Conservation (phyloP, 2,329 filamentous ascomycete species). For the Calonectria montana region DNA sequence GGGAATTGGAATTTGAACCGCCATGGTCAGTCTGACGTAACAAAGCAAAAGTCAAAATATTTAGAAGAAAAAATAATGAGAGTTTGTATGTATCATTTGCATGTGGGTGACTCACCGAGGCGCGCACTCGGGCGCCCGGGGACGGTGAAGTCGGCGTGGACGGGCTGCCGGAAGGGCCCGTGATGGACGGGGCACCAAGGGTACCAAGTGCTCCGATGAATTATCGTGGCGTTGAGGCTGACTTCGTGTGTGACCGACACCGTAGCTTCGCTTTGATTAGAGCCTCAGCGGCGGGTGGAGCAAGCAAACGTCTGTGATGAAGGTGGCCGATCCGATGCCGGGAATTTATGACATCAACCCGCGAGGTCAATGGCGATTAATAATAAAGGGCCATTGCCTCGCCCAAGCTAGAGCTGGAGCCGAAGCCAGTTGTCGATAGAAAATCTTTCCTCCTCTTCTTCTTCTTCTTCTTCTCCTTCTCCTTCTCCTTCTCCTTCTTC, state of each 20-base stretch:
- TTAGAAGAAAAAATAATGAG: background rate
- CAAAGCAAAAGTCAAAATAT: slow-evolving; percentile 2
- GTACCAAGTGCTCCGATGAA: slow-evolving; percentile 31
- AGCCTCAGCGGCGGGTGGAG: background rate
- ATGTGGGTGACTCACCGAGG: slow-evolving; percentile 15
- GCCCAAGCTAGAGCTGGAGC: background rate
- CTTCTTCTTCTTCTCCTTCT: background rate
- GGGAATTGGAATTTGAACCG: slow-evolving; percentile 12
- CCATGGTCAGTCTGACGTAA: slow-evolving; percentile 11
- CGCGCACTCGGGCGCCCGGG: slow-evolving; percentile 31
- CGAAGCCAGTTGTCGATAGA: background rate
- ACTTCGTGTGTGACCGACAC: slow-evolving; percentile 3
- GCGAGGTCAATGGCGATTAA: background rate
- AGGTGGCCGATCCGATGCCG: background rate
- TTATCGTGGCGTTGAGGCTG: slow-evolving; percentile 39
- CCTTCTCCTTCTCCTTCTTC: background rate
- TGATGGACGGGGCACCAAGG: background rate
- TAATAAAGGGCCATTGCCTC: background rate
- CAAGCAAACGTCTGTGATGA: slow-evolving; percentile 2
- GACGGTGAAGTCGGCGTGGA: background rate
- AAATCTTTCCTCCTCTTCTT: background rate
- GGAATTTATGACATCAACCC: background rate
- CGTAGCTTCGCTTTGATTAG: background rate
- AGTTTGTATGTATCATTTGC: background rate
- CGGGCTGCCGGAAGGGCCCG: slow-evolving; percentile 34